phyloP scores from a whole-genome alignment of 2,329 filamentous ascomycete genomes.

The Colletotrichum costaricense region DNA sequence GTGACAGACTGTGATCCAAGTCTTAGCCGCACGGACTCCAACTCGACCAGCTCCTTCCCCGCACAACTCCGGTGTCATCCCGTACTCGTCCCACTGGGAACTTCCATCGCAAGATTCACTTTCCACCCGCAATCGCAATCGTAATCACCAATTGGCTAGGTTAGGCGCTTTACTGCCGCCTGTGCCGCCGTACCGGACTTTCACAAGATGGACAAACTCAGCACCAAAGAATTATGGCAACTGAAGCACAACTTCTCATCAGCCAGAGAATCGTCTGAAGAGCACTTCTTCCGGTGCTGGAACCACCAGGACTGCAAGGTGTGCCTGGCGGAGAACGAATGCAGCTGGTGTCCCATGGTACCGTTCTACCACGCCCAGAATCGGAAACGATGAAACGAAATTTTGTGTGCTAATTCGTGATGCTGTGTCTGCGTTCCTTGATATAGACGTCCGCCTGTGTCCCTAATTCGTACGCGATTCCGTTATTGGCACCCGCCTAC shows the following conservation, averaged over 20 bases:
- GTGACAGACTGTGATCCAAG: neutral
- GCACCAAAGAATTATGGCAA: conserved; percentile 4
- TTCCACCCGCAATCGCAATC: neutral
- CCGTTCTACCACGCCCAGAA: conserved; percentile 39
- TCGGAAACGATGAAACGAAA: neutral
- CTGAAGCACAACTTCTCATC: conserved; percentile 44
- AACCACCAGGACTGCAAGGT: conserved; percentile 57
- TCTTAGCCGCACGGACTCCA: conserved; percentile 14
- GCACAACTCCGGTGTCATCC: conserved; percentile 6
- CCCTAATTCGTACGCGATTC: conserved; percentile 59
- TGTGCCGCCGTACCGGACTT: neutral
- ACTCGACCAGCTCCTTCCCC: conserved; percentile 1
- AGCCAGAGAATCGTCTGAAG: conserved; percentile 42
- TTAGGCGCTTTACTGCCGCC: neutral
- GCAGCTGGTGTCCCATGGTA: conserved; percentile 66
- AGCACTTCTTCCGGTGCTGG: conserved; percentile 63
- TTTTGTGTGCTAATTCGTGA: neutral
- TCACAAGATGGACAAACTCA: neutral
- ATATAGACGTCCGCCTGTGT: conserved; percentile 64
- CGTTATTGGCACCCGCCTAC: conserved; percentile 61
- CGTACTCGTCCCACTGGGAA: neutral
- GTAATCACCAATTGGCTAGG: neutral
- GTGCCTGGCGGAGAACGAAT: conserved; percentile 57
- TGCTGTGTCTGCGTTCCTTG: neutral
- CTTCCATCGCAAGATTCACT: neutral